Percentiles rank a stretch among this genome's conserved stretches.
Evolutionary conservation across 2,329 filamentous ascomycete species (phyloP).

Genomic region (Pseudogymnoascus sp.): DNA sequence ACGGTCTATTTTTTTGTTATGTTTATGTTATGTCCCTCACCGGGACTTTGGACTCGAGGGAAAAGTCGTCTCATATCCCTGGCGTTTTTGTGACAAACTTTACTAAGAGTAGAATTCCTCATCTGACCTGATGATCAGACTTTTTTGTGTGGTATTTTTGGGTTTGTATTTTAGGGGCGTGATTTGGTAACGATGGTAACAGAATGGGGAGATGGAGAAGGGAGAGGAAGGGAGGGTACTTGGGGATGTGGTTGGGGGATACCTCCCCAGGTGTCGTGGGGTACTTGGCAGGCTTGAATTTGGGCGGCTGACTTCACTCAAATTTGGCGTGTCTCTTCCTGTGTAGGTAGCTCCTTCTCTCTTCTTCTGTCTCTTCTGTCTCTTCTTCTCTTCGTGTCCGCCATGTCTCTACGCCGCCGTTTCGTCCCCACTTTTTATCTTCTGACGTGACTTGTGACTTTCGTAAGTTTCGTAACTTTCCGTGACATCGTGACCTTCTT

Average conservation of each 20-base stretch:
- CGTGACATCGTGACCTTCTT: constrained; percentile 2
- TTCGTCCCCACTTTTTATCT: not conserved
- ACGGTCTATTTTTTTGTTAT: not conserved
- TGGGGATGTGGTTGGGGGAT: not conserved
- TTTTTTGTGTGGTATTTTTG: not conserved
- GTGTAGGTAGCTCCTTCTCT: not conserved
- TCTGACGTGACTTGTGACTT: constrained; percentile 8
- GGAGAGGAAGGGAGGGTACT: no score
- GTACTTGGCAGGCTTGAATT: not conserved
- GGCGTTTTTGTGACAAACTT: not conserved
- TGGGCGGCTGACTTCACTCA: not conserved
- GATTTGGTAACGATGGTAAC: not conserved
- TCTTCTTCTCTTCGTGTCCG: not conserved
- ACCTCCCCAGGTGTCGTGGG: not conserved
- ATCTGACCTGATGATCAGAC: constrained; percentile 1
- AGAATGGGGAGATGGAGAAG: not conserved
- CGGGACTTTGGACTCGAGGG: no score
- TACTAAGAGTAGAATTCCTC: not conserved
- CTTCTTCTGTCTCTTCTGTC: not conserved
- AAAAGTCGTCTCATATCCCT: not conserved
- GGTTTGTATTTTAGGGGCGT: no score
- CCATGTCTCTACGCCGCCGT: not conserved
- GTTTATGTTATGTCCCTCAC: not conserved
- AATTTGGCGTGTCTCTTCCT: not conserved
- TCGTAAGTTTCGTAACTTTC: not conserved